phyloP scores from a whole-genome alignment of 2,329 filamentous ascomycete genomes.

The Botrytis tulipae region DNA sequence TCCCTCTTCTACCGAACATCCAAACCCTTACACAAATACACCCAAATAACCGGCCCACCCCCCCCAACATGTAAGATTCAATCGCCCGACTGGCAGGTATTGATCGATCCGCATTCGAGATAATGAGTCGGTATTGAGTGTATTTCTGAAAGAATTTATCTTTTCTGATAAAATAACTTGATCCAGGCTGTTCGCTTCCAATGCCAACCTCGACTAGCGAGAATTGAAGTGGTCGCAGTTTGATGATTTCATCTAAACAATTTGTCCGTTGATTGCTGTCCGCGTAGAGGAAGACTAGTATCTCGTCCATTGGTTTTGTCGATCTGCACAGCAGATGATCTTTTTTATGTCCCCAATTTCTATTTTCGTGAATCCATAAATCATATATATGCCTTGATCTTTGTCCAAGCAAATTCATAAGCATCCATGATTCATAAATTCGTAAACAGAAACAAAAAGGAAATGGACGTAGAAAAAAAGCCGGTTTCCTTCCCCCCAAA shows the following conservation, averaged over 20 bases:
- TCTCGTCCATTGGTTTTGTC: slow-evolving; percentile 22
- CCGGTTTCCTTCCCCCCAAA: slow-evolving; percentile 7
- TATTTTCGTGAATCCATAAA: slow-evolving; percentile 24
- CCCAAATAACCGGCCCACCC: background rate
- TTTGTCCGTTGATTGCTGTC: slow-evolving; percentile 7
- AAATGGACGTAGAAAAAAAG: slow-evolving; percentile 34
- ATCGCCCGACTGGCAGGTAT: slow-evolving; percentile 9
- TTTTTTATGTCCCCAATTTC: slow-evolving; percentile 22
- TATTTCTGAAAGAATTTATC: background rate
- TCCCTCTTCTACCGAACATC: slow-evolving; percentile 3
- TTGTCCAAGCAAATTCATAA: slow-evolving; percentile 29
- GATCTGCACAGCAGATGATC: slow-evolving; percentile 19
- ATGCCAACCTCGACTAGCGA: slow-evolving; percentile 23
- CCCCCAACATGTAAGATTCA: slow-evolving; percentile 11
- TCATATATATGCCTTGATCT: slow-evolving; percentile 28
- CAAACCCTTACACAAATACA: background rate
- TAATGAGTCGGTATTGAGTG: background rate
- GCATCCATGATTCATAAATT: slow-evolving; percentile 23
- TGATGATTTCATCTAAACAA: slow-evolving; percentile 25
- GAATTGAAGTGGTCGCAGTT: slow-evolving; percentile 26
- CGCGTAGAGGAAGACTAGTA: slow-evolving; percentile 23
- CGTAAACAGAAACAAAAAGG: slow-evolving; percentile 25
- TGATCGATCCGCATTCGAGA: slow-evolving; percentile 12
- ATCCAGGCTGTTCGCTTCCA: slow-evolving; percentile 1
- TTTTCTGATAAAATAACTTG: background rate